Evolutionary conservation across 2,329 filamentous ascomycete species (phyloP).

Genomic region (Lasiodiplodia sp.): DNA sequence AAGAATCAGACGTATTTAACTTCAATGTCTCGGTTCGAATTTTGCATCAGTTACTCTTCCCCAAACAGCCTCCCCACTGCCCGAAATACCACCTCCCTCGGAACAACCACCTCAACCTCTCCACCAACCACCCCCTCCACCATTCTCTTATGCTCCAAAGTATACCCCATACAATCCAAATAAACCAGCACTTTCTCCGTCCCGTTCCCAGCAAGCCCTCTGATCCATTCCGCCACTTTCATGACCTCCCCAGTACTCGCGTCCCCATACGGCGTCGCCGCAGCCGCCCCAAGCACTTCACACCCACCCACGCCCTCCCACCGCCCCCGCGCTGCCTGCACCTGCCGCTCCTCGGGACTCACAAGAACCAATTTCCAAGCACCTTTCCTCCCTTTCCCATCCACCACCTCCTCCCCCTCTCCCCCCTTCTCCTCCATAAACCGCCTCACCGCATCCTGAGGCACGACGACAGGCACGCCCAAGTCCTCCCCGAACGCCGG

Average conservation of each 20-base stretch:
- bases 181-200: background rate
- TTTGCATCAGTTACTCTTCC: background rate
- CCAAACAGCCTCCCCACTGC: conserved; percentile 5
- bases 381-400: background rate
- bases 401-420: no score
- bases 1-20: background rate
- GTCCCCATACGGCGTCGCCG: conserved; percentile 8
- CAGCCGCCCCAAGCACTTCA: background rate
- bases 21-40: background rate
- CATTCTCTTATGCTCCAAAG: conserved; percentile 11
- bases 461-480: background rate
- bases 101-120: conserved; percentile 1
- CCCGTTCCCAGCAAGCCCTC: background rate
- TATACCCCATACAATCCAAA: conserved; percentile 23
- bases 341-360: conserved; percentile 6
- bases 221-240: conserved; percentile 1
- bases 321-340: background rate
- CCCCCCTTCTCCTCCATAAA: background rate
- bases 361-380: background rate
- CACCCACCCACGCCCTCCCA: background rate
- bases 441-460: conserved; percentile 6
- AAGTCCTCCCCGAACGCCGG: background rate
- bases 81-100: conserved; percentile 13
- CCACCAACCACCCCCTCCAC: conserved; percentile 2
- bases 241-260: background rate